Percentiles rank a stretch among this genome's conserved stretches.
These are phyloP conservation scores for Sechiopsis laciniata DNA, from an alignment of 306 rosid genomes.

Conservation along the genomic window DNA sequence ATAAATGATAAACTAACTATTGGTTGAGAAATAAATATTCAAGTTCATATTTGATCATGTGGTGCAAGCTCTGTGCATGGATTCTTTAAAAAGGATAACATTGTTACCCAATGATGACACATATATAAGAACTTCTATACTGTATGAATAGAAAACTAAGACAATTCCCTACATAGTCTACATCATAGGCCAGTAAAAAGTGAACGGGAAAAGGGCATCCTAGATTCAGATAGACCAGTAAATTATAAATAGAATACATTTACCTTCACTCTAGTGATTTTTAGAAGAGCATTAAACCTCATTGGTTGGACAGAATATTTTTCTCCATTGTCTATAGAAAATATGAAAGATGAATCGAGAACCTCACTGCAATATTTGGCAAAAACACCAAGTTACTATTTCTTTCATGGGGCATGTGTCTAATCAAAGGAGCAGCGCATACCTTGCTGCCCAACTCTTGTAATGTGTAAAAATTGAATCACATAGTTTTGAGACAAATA, in stretches of 20 bases:
- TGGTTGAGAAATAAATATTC: not conserved
- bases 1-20: not conserved
- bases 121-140: not conserved
- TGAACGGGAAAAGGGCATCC: not conserved
- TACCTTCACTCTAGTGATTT: slow-evolving; percentile 93
- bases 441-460: slow-evolving; percentile 99
- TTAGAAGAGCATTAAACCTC: slow-evolving; percentile 70
- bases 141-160: not conserved
- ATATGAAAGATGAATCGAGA: slow-evolving; percentile 87
- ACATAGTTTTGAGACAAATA: slow-evolving; percentile 73
- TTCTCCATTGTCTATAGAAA: slow-evolving; percentile 84
- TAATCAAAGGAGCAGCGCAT: slow-evolving; percentile 26
- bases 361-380: slow-evolving; percentile 63
- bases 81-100: slow-evolving; percentile 1
- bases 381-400: slow-evolving; percentile 18
- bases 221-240: slow-evolving; percentile 8
- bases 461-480: slow-evolving; percentile 71
- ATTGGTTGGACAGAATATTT: slow-evolving; percentile 75
- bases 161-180: slow-evolving; percentile 7
- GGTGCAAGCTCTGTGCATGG: not conserved
- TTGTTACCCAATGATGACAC: not conserved
- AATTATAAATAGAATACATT: slow-evolving; percentile 17
- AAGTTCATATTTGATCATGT: not conserved
- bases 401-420: slow-evolving; percentile 25
- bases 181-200: not conserved